phyloP scores from a whole-genome alignment of 805 yeast genomes.

The Saccharomycopsis babjevae region DNA sequence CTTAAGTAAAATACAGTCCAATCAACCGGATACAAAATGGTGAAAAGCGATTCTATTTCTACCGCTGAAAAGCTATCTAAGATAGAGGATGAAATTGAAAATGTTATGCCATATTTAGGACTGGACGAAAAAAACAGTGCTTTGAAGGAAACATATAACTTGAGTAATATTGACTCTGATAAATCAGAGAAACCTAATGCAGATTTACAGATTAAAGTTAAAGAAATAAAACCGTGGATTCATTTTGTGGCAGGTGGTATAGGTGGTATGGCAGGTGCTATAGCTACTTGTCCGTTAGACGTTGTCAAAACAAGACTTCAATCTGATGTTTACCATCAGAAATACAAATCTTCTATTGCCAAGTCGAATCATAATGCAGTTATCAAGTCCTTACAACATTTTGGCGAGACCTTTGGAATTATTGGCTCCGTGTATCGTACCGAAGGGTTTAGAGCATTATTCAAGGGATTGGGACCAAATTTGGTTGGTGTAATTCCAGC shows the following conservation, averaged over 20 bases:
- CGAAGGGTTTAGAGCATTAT: slow-evolving; percentile 82
- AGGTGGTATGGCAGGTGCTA: slow-evolving; percentile 98
- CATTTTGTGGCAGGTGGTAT: slow-evolving; percentile 87
- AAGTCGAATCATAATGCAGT: slow-evolving; percentile 26
- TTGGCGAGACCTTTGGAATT: slow-evolving; percentile 71
- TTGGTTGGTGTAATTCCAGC: slow-evolving; percentile 98
- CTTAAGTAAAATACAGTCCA: background rate
- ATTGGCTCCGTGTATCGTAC: slow-evolving; percentile 52
- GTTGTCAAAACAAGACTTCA: slow-evolving; percentile 93
- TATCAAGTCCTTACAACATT: slow-evolving; percentile 53
- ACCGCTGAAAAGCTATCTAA: slow-evolving; percentile 8
- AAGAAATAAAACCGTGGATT: slow-evolving; percentile 46
- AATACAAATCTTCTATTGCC: slow-evolving; percentile 31
- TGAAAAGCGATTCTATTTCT: background rate
- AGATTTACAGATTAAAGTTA: slow-evolving; percentile 10
- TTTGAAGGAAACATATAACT: slow-evolving; percentile 29
- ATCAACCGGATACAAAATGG: background rate
- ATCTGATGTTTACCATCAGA: slow-evolving; percentile 64
- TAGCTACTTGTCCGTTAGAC: slow-evolving; percentile 89
- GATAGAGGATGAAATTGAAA: slow-evolving; percentile 44
- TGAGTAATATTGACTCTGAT: background rate
- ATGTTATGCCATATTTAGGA: slow-evolving; percentile 51
- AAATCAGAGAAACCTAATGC: background rate
- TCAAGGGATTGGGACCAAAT: slow-evolving; percentile 94
- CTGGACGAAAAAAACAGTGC: slow-evolving; percentile 65